phyloP scores from a whole-genome alignment of 1,284 basidiomycete species.

The Exobasidium cylindrosporum region DNA sequence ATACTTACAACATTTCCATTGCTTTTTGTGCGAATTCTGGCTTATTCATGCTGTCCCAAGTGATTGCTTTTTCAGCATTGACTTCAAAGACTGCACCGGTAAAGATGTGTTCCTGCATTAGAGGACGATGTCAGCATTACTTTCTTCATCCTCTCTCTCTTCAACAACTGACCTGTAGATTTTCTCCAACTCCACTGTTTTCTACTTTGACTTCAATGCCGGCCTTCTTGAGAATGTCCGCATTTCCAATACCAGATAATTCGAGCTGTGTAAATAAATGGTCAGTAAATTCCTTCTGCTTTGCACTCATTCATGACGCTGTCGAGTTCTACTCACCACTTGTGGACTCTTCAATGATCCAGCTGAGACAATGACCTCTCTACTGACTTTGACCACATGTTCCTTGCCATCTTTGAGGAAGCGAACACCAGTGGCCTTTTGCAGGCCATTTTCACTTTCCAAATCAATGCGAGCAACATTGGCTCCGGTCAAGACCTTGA shows the following conservation, averaged over 20 bases:
- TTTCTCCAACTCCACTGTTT: slow-evolving; percentile 61
- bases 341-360: not conserved
- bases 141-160: too few relatives aligned
- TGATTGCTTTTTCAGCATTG: slow-evolving; percentile 29
- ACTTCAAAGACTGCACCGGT: slow-evolving; percentile 52
- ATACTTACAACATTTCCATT: slow-evolving; percentile 31
- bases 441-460: slow-evolving; percentile 17
- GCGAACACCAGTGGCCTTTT: slow-evolving; percentile 42
- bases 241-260: slow-evolving; percentile 37
- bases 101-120: slow-evolving; percentile 60
- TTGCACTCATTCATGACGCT: not conserved
- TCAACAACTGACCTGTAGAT: too few relatives aligned
- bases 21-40: slow-evolving; percentile 37
- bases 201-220: slow-evolving; percentile 40
- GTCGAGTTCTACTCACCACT: slow-evolving; percentile 3
- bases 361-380: slow-evolving; percentile 58
- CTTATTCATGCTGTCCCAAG: slow-evolving; percentile 42
- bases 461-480: slow-evolving; percentile 31
- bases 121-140: too few relatives aligned
- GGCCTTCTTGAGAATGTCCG: slow-evolving; percentile 23
- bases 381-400: slow-evolving; percentile 52
- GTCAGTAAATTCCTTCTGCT: not conserved
- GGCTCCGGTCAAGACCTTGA: slow-evolving; percentile 38
- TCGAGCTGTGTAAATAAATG: slow-evolving; percentile 15
- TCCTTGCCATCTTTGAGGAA: slow-evolving; percentile 40